phyloP scores from a whole-genome alignment of 768 basidiomycete species.

The Mycena sanguinolenta region DNA sequence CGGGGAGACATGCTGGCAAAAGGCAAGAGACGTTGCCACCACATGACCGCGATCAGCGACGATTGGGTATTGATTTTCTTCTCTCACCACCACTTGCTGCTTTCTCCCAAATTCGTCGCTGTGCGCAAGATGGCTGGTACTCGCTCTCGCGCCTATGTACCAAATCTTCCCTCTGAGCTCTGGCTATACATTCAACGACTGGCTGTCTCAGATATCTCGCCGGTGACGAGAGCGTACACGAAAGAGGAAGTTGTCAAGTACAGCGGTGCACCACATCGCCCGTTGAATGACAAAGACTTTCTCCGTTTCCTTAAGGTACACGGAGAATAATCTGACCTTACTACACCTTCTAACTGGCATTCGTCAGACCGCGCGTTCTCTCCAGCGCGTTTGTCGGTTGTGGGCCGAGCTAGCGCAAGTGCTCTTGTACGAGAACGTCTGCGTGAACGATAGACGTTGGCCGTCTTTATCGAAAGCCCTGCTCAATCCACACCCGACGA shows the following conservation, averaged over 20 bases:
- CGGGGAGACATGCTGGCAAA: too few relatives aligned
- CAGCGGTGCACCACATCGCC: background rate
- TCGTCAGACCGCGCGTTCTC: constrained; percentile 7
- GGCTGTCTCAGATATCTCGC: background rate
- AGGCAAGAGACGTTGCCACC: background rate
- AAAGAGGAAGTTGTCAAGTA: background rate
- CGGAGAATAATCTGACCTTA: background rate
- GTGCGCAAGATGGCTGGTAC: background rate
- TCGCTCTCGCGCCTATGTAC: background rate
- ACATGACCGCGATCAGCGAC: constrained; percentile 11
- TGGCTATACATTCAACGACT: constrained; percentile 27
- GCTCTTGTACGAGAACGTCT: constrained; percentile 25
- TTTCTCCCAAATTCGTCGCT: background rate
- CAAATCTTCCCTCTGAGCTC: constrained; percentile 18
- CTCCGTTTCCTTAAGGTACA: constrained; percentile 15
- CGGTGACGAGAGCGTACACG: background rate
- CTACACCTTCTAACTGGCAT: background rate
- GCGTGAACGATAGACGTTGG: constrained; percentile 10
- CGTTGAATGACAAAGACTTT: constrained; percentile 6
- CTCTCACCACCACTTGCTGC: background rate
- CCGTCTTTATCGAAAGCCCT: background rate
- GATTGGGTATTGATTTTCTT: constrained; percentile 11
- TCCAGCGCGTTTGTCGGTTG: constrained; percentile 14
- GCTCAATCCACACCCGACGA: background rate
- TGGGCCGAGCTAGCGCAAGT: constrained; percentile 24